phyloP scores from a whole-genome alignment of 208 protist genomes.

The Leptomonas seymouri region DNA sequence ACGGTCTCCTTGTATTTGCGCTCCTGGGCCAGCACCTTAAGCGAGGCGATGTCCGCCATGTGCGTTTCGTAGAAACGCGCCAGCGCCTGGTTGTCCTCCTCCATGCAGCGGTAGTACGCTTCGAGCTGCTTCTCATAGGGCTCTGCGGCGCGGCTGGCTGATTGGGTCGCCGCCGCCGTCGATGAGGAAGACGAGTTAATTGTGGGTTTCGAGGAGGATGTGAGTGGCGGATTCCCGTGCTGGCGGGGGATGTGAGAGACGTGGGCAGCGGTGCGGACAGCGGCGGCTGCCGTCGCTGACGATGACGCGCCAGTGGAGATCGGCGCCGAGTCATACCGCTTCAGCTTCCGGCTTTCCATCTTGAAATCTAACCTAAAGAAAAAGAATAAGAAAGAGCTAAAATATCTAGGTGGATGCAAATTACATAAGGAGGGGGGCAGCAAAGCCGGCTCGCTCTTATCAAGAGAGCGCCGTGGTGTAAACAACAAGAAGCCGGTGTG shows the following conservation, averaged over 20 bases:
- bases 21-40: conserved; percentile 36
- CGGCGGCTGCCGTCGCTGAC: background rate
- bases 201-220: conserved; percentile 6
- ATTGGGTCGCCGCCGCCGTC: background rate
- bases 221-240: background rate
- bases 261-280: conserved; percentile 10
- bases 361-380: conserved; percentile 9
- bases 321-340: conserved; percentile 38
- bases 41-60: conserved; percentile 22
- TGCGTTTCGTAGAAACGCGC: conserved; percentile 32
- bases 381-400: conserved; percentile 25
- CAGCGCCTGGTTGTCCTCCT: conserved; percentile 43
- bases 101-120: conserved; percentile 40
- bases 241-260: conserved; percentile 15
- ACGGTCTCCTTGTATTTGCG: conserved; percentile 34
- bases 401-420: no score
- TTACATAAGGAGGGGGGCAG: no score
- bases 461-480: background rate
- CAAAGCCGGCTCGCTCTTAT: no score
- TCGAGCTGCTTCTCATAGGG: conserved; percentile 34
- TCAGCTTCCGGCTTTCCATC: conserved; percentile 33
- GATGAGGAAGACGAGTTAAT: conserved; percentile 5
- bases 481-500: background rate
- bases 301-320: conserved; percentile 15
- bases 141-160: background rate